A percentile compares a stretch with the other conserved stretches of the same genome.
Evolutionary conservation across 2,329 filamentous ascomycete species (phyloP).

Genomic region (Colletotrichum cereale): DNA sequence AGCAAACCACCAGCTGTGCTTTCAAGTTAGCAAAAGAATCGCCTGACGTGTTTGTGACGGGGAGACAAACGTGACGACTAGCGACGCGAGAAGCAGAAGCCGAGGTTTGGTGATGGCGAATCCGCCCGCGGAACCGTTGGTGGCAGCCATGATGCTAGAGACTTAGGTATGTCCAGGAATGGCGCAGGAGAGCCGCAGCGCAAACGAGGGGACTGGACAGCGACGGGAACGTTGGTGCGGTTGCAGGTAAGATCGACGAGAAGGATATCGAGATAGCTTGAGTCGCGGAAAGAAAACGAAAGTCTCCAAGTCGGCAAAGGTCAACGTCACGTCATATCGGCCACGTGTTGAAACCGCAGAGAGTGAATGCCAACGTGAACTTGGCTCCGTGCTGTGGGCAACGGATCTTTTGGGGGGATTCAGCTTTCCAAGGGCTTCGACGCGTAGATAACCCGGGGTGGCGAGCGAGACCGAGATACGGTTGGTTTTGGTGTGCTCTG

Average conservation of each 20-base stretch:
- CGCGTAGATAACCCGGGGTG: conserved; percentile 13
- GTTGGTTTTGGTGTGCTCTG: neutral
- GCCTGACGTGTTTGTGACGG: neutral
- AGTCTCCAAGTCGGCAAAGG: conserved; percentile 16
- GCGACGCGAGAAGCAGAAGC: conserved; percentile 50
- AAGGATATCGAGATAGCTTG: conserved; percentile 1
- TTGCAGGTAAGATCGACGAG: conserved; percentile 2
- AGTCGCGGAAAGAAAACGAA: conserved; percentile 10
- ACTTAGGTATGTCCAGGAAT: conserved; percentile 16
- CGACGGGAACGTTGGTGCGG: neutral
- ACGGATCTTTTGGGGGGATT: conserved; percentile 4
- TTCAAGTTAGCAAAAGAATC: neutral
- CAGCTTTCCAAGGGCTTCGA: conserved; percentile 12
- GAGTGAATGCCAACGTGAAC: conserved; percentile 14
- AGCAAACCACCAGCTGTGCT: conserved; percentile 61
- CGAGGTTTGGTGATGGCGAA: conserved; percentile 52
- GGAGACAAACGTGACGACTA: conserved; percentile 54
- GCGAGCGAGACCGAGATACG: conserved; percentile 13
- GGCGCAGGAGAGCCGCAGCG: conserved; percentile 8
- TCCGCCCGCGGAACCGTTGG: conserved; percentile 34
- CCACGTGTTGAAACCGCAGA: conserved; percentile 34
- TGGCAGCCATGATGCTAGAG: conserved; percentile 36
- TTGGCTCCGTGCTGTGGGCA: conserved; percentile 28
- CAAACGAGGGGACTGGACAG: neutral
- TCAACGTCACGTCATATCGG: conserved; percentile 30